Conservation (phyloP, 129 eudicot genomes). For the Tanacetum coccineum region DNA sequence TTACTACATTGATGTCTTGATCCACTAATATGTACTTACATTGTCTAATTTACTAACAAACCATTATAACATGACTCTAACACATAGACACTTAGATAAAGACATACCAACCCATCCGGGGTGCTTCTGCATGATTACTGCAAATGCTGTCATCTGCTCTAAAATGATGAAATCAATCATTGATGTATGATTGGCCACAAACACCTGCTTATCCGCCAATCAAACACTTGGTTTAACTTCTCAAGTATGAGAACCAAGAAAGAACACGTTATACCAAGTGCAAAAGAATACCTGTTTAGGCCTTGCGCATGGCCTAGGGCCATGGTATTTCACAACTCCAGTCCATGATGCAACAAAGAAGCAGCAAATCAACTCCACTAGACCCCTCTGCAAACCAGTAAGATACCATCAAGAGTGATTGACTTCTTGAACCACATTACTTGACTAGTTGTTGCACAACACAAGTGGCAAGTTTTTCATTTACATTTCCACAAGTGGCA, state of each 20-base stretch:
- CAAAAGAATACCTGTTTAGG: slow-evolving; percentile 67
- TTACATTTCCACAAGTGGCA: slow-evolving; percentile 1
- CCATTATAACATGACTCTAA: neutral
- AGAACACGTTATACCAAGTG: neutral
- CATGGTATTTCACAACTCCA: slow-evolving; percentile 94
- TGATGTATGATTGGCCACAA: slow-evolving; percentile 95
- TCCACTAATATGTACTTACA: neutral
- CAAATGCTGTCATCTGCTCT: slow-evolving; percentile 97
- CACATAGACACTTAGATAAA: neutral
- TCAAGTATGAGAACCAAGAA: slow-evolving; percentile 1
- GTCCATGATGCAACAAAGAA: slow-evolving; percentile 99
- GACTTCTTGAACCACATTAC: neutral
- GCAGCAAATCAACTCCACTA: slow-evolving; percentile 92
- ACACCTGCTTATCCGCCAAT: slow-evolving; percentile 52
- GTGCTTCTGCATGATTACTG: slow-evolving; percentile 97
- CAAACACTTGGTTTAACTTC: neutral
- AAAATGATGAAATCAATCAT: slow-evolving; percentile 91
- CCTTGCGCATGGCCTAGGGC: slow-evolving; percentile 88
- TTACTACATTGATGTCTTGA: slow-evolving; percentile 3
- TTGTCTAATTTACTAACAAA: no score
- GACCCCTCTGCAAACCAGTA: slow-evolving; percentile 51
- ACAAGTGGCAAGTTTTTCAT: neutral
- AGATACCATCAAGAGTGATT: neutral
- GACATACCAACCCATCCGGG: slow-evolving; percentile 97
- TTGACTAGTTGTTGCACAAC: neutral